These are phyloP conservation scores for Aspergillus fructus DNA, from an alignment of 2,329 filamentous ascomycete genomes.

Conservation along the genomic window DNA sequence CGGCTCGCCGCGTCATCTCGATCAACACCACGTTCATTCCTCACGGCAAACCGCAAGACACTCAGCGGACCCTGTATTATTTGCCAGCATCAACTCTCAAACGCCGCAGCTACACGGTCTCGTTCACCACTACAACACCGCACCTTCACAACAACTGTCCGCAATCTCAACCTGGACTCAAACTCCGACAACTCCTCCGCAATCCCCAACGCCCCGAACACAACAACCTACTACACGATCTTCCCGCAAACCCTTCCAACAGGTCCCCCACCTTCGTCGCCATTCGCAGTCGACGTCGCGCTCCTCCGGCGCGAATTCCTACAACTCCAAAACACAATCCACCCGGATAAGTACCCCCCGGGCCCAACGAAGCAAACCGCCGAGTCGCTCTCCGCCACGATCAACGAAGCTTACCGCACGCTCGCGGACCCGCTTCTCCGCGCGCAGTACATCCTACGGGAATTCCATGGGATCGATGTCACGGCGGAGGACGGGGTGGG, in stretches of 20 bases:
- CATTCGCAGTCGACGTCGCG: slow-evolving; percentile 71
- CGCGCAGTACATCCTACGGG: slow-evolving; percentile 80
- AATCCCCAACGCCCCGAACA: slow-evolving; percentile 31
- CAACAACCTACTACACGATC: slow-evolving; percentile 74
- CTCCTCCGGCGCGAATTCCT: slow-evolving; percentile 82
- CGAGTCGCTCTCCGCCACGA: slow-evolving; percentile 74
- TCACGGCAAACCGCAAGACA: background rate
- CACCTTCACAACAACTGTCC: slow-evolving; percentile 25
- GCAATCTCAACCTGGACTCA: slow-evolving; percentile 10
- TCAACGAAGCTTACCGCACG: slow-evolving; percentile 91
- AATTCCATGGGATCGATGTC: slow-evolving; percentile 70
- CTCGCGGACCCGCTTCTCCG: slow-evolving; percentile 73
- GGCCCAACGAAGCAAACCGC: slow-evolving; percentile 57
- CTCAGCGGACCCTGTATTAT: slow-evolving; percentile 11
- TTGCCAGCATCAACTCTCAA: slow-evolving; percentile 4
- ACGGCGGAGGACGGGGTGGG: slow-evolving; percentile 66
- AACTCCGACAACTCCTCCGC: background rate
- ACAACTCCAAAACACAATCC: slow-evolving; percentile 65
- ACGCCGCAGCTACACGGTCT: background rate
- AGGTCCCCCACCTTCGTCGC: slow-evolving; percentile 74
- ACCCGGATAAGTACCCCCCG: slow-evolving; percentile 49
- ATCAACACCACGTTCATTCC: background rate
- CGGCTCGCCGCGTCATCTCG: slow-evolving; percentile 5
- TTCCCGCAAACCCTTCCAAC: slow-evolving; percentile 76
- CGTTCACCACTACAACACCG: slow-evolving; percentile 9